A percentile compares a stretch with the other conserved stretches of the same genome.
These are phyloP conservation scores for Coemansia sp. DNA, from an alignment of 192 early-diverging fungal genomes.

Conservation along the genomic window DNA sequence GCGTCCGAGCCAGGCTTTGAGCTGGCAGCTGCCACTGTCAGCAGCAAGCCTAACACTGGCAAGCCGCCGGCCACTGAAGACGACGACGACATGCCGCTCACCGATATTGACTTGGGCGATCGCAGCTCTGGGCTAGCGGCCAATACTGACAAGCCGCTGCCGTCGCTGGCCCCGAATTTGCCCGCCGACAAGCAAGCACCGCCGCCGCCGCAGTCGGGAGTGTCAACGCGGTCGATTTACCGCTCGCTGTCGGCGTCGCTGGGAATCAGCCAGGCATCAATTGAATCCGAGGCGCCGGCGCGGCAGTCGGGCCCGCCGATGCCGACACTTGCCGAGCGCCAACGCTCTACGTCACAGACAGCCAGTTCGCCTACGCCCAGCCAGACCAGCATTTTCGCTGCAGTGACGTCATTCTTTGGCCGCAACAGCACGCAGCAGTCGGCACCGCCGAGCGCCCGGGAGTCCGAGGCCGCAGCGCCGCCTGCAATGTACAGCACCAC, in stretches of 20 bases:
- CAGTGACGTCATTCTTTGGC: slow-evolving; percentile 51
- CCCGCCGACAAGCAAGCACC: not conserved
- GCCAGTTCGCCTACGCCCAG: slow-evolving; percentile 4
- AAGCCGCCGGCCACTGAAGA: not conserved
- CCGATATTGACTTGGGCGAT: slow-evolving; percentile 13
- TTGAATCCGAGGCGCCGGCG: slow-evolving; percentile 1
- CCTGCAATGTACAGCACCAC: not conserved
- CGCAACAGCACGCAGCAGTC: slow-evolving; percentile 41
- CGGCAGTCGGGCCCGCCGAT: slow-evolving; percentile 6
- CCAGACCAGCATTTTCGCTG: slow-evolving; percentile 37
- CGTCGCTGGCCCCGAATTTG: not conserved
- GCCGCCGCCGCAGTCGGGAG: not conserved
- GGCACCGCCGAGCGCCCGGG: slow-evolving; percentile 12
- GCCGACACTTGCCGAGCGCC: slow-evolving; percentile 25
- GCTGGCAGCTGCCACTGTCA: not conserved
- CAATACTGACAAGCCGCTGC: slow-evolving; percentile 20
- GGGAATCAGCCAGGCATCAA: slow-evolving; percentile 23
- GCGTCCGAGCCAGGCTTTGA: not conserved
- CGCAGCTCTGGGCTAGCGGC: not conserved
- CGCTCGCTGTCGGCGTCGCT: slow-evolving; percentile 48
- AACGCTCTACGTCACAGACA: slow-evolving; percentile 39
- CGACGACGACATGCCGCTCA: slow-evolving; percentile 24
- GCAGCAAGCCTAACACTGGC: not conserved
- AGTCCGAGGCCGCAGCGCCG: not conserved
- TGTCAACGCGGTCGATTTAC: slow-evolving; percentile 35